Evolutionary conservation across 202 grass and related monocot species (phyloP).

Genomic region (Schoenoplectus tabernaemontani): DNA sequence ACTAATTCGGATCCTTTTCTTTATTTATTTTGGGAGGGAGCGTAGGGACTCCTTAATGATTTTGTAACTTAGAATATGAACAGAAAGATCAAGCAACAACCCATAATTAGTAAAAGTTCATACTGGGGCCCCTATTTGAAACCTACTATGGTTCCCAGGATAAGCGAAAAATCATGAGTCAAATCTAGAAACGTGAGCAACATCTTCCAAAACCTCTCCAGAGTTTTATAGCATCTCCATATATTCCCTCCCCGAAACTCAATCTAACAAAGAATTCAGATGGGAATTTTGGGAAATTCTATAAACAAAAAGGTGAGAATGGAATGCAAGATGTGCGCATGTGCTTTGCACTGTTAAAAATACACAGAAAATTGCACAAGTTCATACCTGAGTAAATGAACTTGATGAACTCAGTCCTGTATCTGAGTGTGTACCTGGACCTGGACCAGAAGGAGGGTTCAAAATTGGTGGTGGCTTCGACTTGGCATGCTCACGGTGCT

Average conservation of each 20-base stretch:
- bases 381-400: slow-evolving; percentile 22
- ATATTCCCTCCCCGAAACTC: not conserved
- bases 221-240: not conserved
- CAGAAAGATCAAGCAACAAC: too few relatives aligned
- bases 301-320: not conserved
- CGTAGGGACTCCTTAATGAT: too few relatives aligned
- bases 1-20: not conserved
- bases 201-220: not conserved
- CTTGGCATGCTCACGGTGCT: slow-evolving; percentile 48
- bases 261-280: not conserved
- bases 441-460: not conserved
- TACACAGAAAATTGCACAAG: not conserved
- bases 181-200: not conserved
- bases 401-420: not conserved
- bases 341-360: not conserved
- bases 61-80: too few relatives aligned
- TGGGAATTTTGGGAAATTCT: not conserved
- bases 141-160: not conserved
- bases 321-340: not conserved
- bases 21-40: not conserved
- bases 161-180: not conserved
- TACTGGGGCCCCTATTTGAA: not conserved
- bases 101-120: not conserved
- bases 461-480: slow-evolving; percentile 4
- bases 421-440: not conserved